These are phyloP conservation scores for Drechslera avenae DNA, from an alignment of 2,329 filamentous ascomycete species.

Conservation along the genomic window DNA sequence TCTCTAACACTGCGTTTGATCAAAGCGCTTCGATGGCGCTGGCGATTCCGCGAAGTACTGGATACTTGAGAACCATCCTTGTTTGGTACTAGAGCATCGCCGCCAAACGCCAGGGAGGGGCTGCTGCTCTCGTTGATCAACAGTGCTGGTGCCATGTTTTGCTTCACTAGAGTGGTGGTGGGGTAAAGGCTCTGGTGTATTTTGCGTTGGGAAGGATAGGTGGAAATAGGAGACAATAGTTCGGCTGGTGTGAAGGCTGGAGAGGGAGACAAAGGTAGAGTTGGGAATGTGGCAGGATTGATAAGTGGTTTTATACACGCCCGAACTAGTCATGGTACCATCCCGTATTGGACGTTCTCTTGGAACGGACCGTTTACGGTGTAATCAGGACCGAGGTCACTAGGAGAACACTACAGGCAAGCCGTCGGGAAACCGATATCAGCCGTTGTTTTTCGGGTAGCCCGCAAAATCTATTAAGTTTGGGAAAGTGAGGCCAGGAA, in stretches of 20 bases:
- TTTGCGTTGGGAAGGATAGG: too few relatives aligned
- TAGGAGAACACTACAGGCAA: conserved; percentile 5
- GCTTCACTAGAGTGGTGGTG: not conserved
- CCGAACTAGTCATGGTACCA: conserved; percentile 10
- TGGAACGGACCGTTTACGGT: conserved; percentile 12
- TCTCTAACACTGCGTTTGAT: conserved; percentile 59
- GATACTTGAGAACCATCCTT: not conserved
- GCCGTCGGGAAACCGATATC: conserved; percentile 11
- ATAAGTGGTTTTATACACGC: conserved; percentile 16
- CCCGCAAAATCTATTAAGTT: not conserved
- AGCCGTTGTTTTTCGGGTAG: conserved; percentile 5
- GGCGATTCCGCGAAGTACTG: not conserved
- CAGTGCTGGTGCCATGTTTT: conserved; percentile 11
- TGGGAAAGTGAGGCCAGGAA: not conserved
- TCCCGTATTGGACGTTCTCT: conserved; percentile 6
- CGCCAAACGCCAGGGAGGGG: not conserved
- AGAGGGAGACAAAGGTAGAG: not conserved
- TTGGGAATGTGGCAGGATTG: not conserved
- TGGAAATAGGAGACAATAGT: not conserved
- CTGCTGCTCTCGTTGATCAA: conserved; percentile 8
- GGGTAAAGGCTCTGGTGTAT: not conserved
- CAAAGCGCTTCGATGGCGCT: conserved; percentile 30
- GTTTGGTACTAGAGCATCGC: not conserved
- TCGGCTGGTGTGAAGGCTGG: not conserved
- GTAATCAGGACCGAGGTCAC: conserved; percentile 15